phyloP scores from a whole-genome alignment of 2,329 filamentous ascomycete species.

The Penicillium frequentans region DNA sequence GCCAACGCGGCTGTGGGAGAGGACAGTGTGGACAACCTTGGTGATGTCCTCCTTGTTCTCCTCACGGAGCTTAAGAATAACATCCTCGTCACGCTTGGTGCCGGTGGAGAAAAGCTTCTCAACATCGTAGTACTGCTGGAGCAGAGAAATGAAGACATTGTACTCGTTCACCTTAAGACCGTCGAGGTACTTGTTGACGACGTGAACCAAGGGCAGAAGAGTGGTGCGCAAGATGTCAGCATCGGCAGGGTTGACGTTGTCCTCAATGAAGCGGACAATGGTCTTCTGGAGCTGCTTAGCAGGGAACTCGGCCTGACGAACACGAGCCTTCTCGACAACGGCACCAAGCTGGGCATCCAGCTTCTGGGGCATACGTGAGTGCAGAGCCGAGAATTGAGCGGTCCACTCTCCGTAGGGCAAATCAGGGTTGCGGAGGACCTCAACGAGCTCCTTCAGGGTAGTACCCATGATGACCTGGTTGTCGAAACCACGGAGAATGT shows the following conservation, averaged over 20 bases:
- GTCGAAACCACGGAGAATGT: conserved; percentile 91
- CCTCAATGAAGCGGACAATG: conserved; percentile 83
- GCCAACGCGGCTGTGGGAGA: conserved; percentile 89
- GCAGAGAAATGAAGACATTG: conserved; percentile 72
- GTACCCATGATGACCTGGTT: conserved; percentile 94
- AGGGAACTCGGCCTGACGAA: conserved; percentile 82
- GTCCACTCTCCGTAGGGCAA: conserved; percentile 97
- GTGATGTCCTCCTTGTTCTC: conserved; percentile 91
- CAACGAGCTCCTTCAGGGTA: conserved; percentile 84
- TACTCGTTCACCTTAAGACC: conserved; percentile 91
- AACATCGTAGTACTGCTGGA: conserved; percentile 77
- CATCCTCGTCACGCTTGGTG: conserved; percentile 85
- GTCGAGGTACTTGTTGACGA: conserved; percentile 79
- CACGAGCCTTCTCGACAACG: conserved; percentile 79
- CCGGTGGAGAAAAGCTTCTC: conserved; percentile 87
- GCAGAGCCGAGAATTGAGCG: conserved; percentile 92
- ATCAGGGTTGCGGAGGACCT: conserved; percentile 84
- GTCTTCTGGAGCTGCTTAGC: conserved; percentile 83
- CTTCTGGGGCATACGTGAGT: conserved; percentile 94
- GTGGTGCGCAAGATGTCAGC: conserved; percentile 70
- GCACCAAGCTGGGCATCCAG: conserved; percentile 79
- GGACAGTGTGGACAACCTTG: conserved; percentile 81
- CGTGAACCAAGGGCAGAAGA: conserved; percentile 71
- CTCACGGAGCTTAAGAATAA: conserved; percentile 89
- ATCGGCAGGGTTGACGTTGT: conserved; percentile 73